Percentiles rank a stretch among this genome's conserved stretches.
Conservation (phyloP, 768 basidiomycete genomes). For the Amanita phalloides region DNA sequence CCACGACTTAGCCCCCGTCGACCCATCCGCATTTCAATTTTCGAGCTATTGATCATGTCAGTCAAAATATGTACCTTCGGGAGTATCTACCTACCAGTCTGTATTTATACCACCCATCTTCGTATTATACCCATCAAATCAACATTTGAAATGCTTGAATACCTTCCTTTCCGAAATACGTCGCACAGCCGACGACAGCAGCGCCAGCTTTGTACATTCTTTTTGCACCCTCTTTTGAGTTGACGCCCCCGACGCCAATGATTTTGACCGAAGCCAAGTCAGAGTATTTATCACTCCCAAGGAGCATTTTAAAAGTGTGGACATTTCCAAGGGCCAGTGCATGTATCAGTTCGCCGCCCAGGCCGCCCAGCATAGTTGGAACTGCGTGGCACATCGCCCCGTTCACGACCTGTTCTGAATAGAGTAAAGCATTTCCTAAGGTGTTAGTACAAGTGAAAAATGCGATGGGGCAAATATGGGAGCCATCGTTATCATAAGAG, state of each 20-base stretch:
- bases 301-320: slow-evolving; percentile 42
- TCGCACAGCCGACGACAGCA: slow-evolving; percentile 51
- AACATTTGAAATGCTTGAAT: slow-evolving; percentile 41
- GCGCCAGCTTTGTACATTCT: slow-evolving; percentile 76
- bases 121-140: slow-evolving; percentile 11
- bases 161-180: slow-evolving; percentile 42
- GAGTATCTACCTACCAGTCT: neutral
- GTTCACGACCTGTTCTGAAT: slow-evolving; percentile 35
- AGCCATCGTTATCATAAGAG: slow-evolving; percentile 1
- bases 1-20: neutral
- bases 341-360: slow-evolving; percentile 72
- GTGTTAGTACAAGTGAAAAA: slow-evolving; percentile 80
- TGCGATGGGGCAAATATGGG: slow-evolving; percentile 35
- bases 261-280: slow-evolving; percentile 41
- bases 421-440: slow-evolving; percentile 58
- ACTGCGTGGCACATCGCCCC: slow-evolving; percentile 37
- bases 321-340: slow-evolving; percentile 74
- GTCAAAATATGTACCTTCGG: neutral
- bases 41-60: neutral
- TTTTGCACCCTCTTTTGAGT: slow-evolving; percentile 40
- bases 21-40: neutral
- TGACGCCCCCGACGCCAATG: slow-evolving; percentile 81
- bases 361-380: slow-evolving; percentile 55
- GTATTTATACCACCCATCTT: neutral
- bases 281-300: slow-evolving; percentile 18